Evolutionary conservation across 805 yeast genomes (phyloP), one percentile per base, ranked within the genome.

Genomic region (Wickerhamomyces sydowiorum): DNA sequence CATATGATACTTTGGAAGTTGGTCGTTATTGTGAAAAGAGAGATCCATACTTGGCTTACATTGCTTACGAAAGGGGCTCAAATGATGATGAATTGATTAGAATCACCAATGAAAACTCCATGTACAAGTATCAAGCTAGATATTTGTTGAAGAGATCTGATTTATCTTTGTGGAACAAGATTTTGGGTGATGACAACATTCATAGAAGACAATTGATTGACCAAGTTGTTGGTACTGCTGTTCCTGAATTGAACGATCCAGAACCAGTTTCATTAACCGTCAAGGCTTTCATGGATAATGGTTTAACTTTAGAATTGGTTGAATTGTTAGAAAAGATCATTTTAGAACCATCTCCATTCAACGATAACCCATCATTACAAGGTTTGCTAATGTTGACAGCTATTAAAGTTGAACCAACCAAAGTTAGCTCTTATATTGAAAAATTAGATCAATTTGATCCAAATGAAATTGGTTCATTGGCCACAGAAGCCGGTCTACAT

Each of bases 61-160:
- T 93, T 67, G 95, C 96, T 40, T 93, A 93, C 66, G 95, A 95
- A 47, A 91, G 90, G 69, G 99, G 99, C 60, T 72, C 75, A 41
- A 90, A 91, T 56, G 96, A 93, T 62, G 82, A 73, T 44, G 99
- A 93, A 64, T 76, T 93, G 58, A 78, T 93, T 57, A 74, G 78
- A 59, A 89, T 93, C 65, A 93, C 99, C 52, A 93, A 93, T 64
- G 98, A 93, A 59, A 93, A 93, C 65, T 78, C 93, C 54, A 93
- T 93, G 99, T 93, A 86, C 76, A 93, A 93, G 66, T 91, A 93
- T 67, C 99, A 93, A 73, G 98, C 98, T n/a, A 82, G 98, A 64
- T 93, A 93, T 62, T 73, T 93, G 56, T 76, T 93, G 53, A 72
- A 79, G 47, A 85, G 96, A 64, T 87, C 96, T n/a, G 96, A 93